Conservation (phyloP, 2,329 filamentous ascomycete species). For the Fonsecaea pedrosoi region DNA sequence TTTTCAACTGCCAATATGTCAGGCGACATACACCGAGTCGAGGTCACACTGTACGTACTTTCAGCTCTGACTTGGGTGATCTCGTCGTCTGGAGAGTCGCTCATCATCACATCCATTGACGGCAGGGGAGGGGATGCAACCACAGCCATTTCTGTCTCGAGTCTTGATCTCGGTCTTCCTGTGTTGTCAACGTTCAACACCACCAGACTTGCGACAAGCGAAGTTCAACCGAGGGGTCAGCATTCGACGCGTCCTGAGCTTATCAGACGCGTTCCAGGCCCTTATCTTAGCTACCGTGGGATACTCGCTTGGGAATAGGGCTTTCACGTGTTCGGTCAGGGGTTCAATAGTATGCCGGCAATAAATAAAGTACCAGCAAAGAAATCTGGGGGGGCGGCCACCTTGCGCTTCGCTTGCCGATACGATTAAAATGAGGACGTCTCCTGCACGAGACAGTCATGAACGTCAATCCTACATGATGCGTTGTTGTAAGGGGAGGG, state of each 20-base stretch:
- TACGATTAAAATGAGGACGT: background rate
- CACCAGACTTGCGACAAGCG: background rate
- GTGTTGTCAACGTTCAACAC: background rate
- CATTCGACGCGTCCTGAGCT: conserved; percentile 25
- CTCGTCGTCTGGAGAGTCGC: conserved; percentile 47
- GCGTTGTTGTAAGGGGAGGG: conserved; percentile 16
- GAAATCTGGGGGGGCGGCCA: conserved; percentile 10
- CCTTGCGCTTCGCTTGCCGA: background rate
- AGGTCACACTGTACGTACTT: conserved; percentile 43
- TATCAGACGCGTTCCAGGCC: conserved; percentile 13
- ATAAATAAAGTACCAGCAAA: conserved; percentile 3
- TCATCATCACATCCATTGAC: background rate
- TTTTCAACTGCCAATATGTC: conserved; percentile 45
- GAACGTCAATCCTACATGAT: conserved; percentile 9
- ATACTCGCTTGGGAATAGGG: background rate
- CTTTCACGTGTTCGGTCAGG: conserved; percentile 4
- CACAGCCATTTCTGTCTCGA: conserved; percentile 22
- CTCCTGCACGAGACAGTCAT: conserved; percentile 7
- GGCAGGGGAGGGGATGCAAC: conserved; percentile 25
- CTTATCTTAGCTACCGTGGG: conserved; percentile 6
- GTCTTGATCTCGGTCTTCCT: background rate
- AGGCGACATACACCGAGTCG: conserved; percentile 17
- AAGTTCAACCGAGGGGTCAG: conserved; percentile 8
- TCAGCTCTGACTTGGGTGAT: conserved; percentile 51
- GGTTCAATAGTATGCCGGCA: conserved; percentile 7